Percentiles rank a stretch among this genome's conserved stretches.
Conservation (phyloP, 2,329 filamentous ascomycete genomes). For the Diaporthe helianthi region DNA sequence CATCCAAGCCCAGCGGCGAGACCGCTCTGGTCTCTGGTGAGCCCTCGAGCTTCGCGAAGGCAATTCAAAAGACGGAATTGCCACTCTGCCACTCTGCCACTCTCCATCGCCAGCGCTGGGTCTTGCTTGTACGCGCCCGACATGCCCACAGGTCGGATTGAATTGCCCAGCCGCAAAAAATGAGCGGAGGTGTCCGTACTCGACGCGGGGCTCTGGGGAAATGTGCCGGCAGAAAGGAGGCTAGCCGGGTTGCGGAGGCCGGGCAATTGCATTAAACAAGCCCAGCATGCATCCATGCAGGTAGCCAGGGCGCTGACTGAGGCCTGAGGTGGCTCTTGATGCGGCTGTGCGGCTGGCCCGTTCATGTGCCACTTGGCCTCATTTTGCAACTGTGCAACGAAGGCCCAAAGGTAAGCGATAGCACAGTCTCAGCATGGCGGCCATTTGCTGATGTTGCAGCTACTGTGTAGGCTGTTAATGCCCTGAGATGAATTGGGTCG, state of each 20-base stretch:
- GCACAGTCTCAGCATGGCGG: slow-evolving; percentile 1
- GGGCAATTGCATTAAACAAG: slow-evolving; percentile 6
- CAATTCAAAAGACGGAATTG: background rate
- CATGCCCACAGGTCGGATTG: background rate
- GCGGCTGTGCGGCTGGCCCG: slow-evolving; percentile 11
- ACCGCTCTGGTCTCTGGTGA: background rate
- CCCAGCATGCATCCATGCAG: background rate
- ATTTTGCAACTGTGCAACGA: slow-evolving; percentile 1
- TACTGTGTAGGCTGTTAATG: slow-evolving; percentile 21
- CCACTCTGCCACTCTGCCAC: too few relatives aligned
- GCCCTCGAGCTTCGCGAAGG: background rate
- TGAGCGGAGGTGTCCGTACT: background rate
- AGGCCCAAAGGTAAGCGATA: background rate
- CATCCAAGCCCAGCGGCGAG: background rate
- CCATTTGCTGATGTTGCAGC: background rate
- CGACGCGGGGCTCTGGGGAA: slow-evolving; percentile 19
- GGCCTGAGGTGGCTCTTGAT: background rate
- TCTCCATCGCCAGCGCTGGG: background rate
- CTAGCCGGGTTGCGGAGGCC: slow-evolving; percentile 14
- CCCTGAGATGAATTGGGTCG: slow-evolving; percentile 7
- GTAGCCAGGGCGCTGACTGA: slow-evolving; percentile 1
- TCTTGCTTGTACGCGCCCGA: background rate
- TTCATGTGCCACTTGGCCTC: slow-evolving; percentile 8
- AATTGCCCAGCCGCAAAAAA: background rate
- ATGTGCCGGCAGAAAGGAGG: slow-evolving; percentile 7